Base-by-base conservation (phyloP, 2,329 filamentous ascomycete species). In the Claviceps fusiformis region DNA sequence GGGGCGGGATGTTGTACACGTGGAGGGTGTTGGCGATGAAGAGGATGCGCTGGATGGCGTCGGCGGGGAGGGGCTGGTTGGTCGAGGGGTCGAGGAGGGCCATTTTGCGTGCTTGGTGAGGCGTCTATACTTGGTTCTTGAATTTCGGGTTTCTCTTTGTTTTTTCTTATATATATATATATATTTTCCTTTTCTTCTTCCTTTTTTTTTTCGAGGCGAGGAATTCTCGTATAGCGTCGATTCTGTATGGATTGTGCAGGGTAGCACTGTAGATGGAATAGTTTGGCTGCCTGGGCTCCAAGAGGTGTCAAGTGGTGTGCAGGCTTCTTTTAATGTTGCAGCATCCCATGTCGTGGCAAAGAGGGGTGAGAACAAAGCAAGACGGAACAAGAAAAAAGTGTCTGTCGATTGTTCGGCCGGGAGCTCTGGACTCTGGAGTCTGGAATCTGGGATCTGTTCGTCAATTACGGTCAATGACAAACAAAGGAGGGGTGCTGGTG, bases 1-100 rank as follows among this genome's bases (percentile, higher is more conserved):
- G 75, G 29, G 89, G 89, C 19, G 89, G 89, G 68, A 95, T 90
- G 65, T 86, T 83, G 77, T 95, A 95, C 75, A 95, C 80, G 74
- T 95, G 88, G 60, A 93, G 85, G 60, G 78, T 75, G 63, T 78
- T 74, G 59, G 84, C 81, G 68, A 90, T 74, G 78, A 89, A 91
- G 68, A 95, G 85, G 67, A 93, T 76, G 68, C 89, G 85, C 71
- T 93, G 87, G 71, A 95, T 92, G 63, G 89, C 86, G 66, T 88
- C 86, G 53, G 81, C 67, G 55, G 87, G 84, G 61, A 89, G 78
- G 60, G 83, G 70, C 39, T 72, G 73, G 62, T 85, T 84, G 27
- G 87, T 92, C 55, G 83, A 77, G 53, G 86, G 87, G 70, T 93
- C 87, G 66, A 82, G 73, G 55, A 76, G 71, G 63, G 82, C 77